phyloP scores from a whole-genome alignment of 2,329 filamentous ascomycete species.

The Trichophyton rubrum region DNA sequence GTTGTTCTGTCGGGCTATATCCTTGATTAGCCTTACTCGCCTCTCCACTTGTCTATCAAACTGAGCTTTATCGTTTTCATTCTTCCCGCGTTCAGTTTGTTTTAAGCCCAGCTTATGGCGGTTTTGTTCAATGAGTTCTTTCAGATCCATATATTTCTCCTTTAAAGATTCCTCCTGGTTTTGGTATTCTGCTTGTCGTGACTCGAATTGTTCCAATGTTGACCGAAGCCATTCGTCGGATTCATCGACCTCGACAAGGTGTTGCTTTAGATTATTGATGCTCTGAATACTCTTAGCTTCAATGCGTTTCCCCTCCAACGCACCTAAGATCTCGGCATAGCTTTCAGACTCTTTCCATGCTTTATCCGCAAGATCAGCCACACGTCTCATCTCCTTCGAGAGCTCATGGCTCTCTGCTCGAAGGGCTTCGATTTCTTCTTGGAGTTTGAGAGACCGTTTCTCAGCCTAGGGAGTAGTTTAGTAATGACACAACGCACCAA shows the following conservation, averaged over 20 bases:
- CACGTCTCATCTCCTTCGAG: constrained; percentile 32
- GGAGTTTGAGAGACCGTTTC: constrained; percentile 52
- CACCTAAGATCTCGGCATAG: constrained; percentile 61
- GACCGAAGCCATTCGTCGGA: constrained; percentile 62
- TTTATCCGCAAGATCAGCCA: constrained; percentile 43
- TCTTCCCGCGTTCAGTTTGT: constrained; percentile 49
- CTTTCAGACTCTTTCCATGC: constrained; percentile 62
- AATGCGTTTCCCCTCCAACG: constrained; percentile 63
- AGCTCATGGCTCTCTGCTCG: constrained; percentile 50
- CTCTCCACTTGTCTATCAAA: constrained; percentile 67
- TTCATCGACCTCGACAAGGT: constrained; percentile 65
- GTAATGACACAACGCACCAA: not conserved
- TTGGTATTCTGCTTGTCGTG: constrained; percentile 54
- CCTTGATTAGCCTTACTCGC: constrained; percentile 62
- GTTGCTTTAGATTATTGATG: constrained; percentile 55
- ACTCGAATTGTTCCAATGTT: constrained; percentile 64
- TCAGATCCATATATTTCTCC: constrained; percentile 53
- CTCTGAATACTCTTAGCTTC: constrained; percentile 58
- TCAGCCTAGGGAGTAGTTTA: constrained; percentile 35
- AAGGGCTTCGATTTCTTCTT: constrained; percentile 48
- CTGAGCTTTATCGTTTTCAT: constrained; percentile 73
- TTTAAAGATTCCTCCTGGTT: constrained; percentile 52
- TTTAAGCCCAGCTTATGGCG: constrained; percentile 31
- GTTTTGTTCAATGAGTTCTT: constrained; percentile 36
- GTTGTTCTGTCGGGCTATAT: constrained; percentile 61